A percentile compares a stretch with the other conserved stretches of the same genome.
phyloP scores from a whole-genome alignment of 2,329 filamentous ascomycete genomes.

The Ceratocystis diversiconidia region DNA sequence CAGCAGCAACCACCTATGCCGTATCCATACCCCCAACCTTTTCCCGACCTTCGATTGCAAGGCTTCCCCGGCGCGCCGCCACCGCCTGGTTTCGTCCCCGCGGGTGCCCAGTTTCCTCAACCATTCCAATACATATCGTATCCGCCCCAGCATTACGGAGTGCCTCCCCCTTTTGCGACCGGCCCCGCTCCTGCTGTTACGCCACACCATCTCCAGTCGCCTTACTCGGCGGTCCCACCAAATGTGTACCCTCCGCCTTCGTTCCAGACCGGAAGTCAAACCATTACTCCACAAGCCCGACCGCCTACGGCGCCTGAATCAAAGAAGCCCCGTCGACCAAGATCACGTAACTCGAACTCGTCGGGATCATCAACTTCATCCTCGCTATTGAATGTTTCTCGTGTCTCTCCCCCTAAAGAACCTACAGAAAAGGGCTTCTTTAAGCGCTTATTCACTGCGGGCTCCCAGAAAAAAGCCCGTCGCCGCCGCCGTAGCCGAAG shows the following conservation, averaged over 20 bases:
- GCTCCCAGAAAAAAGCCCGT: conserved; percentile 34
- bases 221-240: conserved; percentile 8
- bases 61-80: conserved; percentile 6
- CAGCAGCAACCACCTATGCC: conserved; percentile 17
- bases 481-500: conserved; percentile 25
- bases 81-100: conserved; percentile 1
- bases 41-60: conserved; percentile 18
- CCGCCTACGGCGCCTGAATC: neutral
- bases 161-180: neutral
- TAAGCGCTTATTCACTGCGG: conserved; percentile 47
- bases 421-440: conserved; percentile 38
- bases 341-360: conserved; percentile 23
- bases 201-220: conserved; percentile 14
- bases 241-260: conserved; percentile 9
- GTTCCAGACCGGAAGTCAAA: conserved; percentile 8
- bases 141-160: conserved; percentile 8
- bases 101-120: conserved; percentile 11
- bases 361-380: conserved; percentile 39
- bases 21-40: conserved; percentile 18
- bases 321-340: conserved; percentile 3
- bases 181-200: neutral
- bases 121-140: conserved; percentile 14
- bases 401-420: conserved; percentile 32
- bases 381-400: conserved; percentile 54
- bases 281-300: neutral